These are phyloP conservation scores for Prototheca wickerhamii DNA, from an alignment of 163 green algal genomes.

Conservation along the genomic window DNA sequence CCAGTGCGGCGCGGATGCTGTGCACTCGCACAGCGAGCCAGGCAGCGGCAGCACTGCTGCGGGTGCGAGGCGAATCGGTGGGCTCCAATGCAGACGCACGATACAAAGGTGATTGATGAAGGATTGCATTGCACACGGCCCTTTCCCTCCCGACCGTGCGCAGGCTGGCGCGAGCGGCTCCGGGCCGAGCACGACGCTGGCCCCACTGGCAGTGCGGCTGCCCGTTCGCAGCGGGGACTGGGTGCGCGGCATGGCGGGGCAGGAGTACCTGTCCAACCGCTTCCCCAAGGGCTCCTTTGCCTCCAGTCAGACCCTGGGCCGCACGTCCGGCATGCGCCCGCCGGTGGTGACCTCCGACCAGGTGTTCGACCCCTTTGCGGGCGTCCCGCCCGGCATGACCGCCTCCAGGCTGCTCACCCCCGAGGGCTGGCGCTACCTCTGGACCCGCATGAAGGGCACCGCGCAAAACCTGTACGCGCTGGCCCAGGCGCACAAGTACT, in stretches of 20 bases:
- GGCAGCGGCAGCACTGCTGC: too few species aligned
- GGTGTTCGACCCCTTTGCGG: not conserved
- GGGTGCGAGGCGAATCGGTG: too few species aligned
- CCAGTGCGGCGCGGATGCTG: too few species aligned
- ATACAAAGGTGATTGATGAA: too few species aligned
- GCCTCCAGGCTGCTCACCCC: not conserved
- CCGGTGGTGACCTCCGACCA: not conserved
- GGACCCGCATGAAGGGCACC: not conserved
- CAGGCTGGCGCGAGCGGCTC: too few species aligned
- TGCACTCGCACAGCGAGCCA: too few species aligned
- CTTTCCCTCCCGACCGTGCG: too few species aligned
- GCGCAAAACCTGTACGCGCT: slow-evolving; percentile 1
- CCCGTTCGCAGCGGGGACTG: not conserved
- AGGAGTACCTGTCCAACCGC: not conserved
- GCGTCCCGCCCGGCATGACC: not conserved
- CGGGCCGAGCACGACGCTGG: too few species aligned
- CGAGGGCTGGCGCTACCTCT: not conserved
- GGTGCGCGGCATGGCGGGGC: not conserved
- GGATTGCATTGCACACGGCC: too few species aligned
- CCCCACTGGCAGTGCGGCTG: not conserved
- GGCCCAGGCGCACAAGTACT: slow-evolving; percentile 1
- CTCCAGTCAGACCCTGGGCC: not conserved
- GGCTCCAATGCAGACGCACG: too few species aligned
- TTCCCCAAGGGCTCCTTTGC: slow-evolving; percentile 3
- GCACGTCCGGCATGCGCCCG: not conserved